These are phyloP conservation scores for Protomyces pachydermus DNA, from an alignment of 1,139 yeast species.

Conservation along the genomic window DNA sequence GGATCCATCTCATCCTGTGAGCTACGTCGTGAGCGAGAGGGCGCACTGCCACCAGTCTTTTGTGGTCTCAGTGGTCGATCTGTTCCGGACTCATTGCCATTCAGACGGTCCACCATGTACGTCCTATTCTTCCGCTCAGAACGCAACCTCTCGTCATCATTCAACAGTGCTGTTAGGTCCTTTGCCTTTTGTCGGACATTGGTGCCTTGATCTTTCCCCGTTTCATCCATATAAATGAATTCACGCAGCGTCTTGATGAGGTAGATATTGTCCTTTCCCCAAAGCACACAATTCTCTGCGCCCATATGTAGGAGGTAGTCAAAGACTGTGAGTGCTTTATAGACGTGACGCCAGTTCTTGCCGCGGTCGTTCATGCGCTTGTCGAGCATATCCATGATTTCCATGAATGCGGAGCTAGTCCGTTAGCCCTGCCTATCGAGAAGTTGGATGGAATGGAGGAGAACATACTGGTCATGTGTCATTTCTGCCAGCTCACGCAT, in stretches of 20 bases:
- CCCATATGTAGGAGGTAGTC: slow-evolving; percentile 87
- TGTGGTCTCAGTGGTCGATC: slow-evolving; percentile 21
- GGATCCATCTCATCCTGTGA: slow-evolving; percentile 56
- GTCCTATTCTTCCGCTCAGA: slow-evolving; percentile 52
- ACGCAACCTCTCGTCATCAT: slow-evolving; percentile 76
- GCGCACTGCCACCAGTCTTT: slow-evolving; percentile 11
- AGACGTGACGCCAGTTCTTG: slow-evolving; percentile 96
- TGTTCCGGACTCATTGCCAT: slow-evolving; percentile 28
- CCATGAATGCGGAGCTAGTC: slow-evolving; percentile 62
- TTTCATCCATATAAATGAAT: slow-evolving; percentile 76
- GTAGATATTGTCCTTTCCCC: slow-evolving; percentile 91
- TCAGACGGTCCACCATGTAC: slow-evolving; percentile 33
- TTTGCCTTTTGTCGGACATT: slow-evolving; percentile 86
- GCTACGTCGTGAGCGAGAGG: not conserved
- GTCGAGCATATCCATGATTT: slow-evolving; percentile 93
- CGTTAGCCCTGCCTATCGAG: slow-evolving; percentile 29
- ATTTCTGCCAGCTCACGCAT: slow-evolving; percentile 79
- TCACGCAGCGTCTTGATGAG: slow-evolving; percentile 87
- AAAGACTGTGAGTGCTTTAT: slow-evolving; percentile 79
- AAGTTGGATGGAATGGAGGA: slow-evolving; percentile 16
- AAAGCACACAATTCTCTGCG: slow-evolving; percentile 81
- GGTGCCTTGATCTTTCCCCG: slow-evolving; percentile 82
- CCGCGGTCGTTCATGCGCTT: slow-evolving; percentile 93
- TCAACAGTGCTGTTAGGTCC: slow-evolving; percentile 71
- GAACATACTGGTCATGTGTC: slow-evolving; percentile 55